Evolutionary conservation across 1,139 yeast genomes (phyloP), one percentile per base, ranked within the genome.

Genomic region (Blastobotrys apis): DNA sequence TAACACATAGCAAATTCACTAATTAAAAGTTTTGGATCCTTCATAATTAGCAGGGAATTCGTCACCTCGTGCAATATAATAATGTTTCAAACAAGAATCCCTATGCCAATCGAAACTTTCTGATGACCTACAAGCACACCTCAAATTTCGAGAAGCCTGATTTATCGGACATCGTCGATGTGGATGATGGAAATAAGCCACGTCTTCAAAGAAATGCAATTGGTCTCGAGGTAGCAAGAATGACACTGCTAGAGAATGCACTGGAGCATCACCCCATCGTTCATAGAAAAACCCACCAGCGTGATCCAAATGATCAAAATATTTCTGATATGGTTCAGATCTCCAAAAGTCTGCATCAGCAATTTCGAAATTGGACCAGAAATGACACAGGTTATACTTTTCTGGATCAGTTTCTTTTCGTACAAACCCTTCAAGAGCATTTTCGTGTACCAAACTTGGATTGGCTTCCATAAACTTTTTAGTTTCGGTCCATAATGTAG

Each of bases 261-360:
- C 88, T 0, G 95, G 94, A 0, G 94, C 94, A 63, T 85, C 95
- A 1, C 95, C 95, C 95, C 95, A 85, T 44, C 94, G 67, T 63
- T 85, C 94, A 56, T 85, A 85, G 60, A 83, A 85, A 59, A 85
- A 85, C 4, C 88, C 88, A 12, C 94, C 94, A 0, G 80, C 68
- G 3, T 71, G 55, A 53, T 86, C 94, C 37, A 86, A 65, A 58
- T 72, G 66, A 41, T 81, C 69, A 52, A 82, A 77, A 80, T 85
- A 86, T 17, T 69, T 67, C 34, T 69, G 65, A 59, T 85, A 85
- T 0, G 86, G 78, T 49, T 81, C 80, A 15, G 74, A 64, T 34
- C 95, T 67, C 67, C 73, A 84, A 56, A 85, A 86, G 53, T 85
- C 88, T 84, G 85, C 78, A 57, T 85, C 84, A 17, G 80, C 94